A percentile compares a stretch with the other conserved stretches of the same genome.
Evolutionary conservation across 2,329 filamentous ascomycete genomes (phyloP).

Genomic region (Ophiocordyceps camponoti-floridani): DNA sequence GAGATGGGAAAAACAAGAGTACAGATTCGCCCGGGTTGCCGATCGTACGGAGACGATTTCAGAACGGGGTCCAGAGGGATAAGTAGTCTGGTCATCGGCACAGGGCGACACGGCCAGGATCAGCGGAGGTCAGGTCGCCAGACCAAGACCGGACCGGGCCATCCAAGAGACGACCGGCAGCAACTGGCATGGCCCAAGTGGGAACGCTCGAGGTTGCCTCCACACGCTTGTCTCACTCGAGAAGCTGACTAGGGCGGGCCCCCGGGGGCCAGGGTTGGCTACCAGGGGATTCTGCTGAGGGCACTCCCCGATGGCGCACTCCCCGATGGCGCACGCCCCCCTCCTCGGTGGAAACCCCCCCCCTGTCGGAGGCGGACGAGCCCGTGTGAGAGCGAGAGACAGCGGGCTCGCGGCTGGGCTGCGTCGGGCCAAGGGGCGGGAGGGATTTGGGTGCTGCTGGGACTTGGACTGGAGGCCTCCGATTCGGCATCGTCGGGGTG

Average conservation of each 20-base stretch:
- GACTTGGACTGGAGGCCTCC: no score
- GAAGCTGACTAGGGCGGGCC: conserved; percentile 17
- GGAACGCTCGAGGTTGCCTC: conserved; percentile 5
- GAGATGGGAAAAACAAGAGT: conserved; percentile 8
- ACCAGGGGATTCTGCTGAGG: neutral
- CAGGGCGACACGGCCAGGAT: conserved; percentile 19
- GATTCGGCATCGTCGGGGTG: no score
- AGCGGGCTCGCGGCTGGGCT: neutral
- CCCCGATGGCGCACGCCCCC: no score
- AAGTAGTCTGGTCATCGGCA: neutral
- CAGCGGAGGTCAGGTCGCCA: conserved; percentile 11
- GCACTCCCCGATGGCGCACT: neutral
- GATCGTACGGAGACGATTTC: conserved; percentile 25
- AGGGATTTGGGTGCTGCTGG: no score
- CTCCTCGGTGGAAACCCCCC: neutral
- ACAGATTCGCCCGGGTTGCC: conserved; percentile 28
- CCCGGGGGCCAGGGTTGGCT: no score
- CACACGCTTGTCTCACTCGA: conserved; percentile 31
- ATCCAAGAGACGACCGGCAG: conserved; percentile 2
- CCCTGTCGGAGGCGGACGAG: conserved; percentile 1
- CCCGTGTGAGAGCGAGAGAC: conserved; percentile 1
- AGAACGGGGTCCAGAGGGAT: conserved; percentile 32
- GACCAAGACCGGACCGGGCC: conserved; percentile 3
- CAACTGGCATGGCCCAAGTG: conserved; percentile 6
- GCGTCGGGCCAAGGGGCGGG: no score